Conservation (phyloP, 2,329 filamentous ascomycete genomes). For the Xylaria sp. region DNA sequence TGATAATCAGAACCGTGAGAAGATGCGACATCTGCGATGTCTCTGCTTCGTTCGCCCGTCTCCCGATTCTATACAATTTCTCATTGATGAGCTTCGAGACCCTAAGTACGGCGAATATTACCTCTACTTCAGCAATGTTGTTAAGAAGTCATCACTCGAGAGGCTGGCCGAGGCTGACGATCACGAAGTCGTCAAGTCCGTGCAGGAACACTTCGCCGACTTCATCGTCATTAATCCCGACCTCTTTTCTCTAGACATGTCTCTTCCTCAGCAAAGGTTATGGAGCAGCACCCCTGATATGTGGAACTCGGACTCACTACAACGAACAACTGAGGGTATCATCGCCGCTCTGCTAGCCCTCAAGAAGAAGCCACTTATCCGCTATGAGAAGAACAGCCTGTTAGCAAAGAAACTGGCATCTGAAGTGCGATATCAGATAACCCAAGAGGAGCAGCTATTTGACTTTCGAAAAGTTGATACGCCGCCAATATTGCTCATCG, state of each 20-base stretch:
- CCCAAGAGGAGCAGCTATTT: slow-evolving; percentile 95
- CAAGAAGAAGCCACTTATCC: slow-evolving; percentile 96
- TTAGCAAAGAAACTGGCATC: slow-evolving; percentile 92
- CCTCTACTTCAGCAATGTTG: slow-evolving; percentile 96
- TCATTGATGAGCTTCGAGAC: slow-evolving; percentile 95
- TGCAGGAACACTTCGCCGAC: slow-evolving; percentile 97
- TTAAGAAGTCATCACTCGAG: slow-evolving; percentile 95
- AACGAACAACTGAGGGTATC: slow-evolving; percentile 86
- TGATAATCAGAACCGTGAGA: slow-evolving; percentile 89
- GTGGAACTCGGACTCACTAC: slow-evolving; percentile 91
- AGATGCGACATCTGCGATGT: slow-evolving; percentile 97
- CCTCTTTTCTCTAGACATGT: slow-evolving; percentile 82
- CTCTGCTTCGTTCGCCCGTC: slow-evolving; percentile 94
- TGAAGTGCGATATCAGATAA: slow-evolving; percentile 91
- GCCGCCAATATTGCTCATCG: slow-evolving; percentile 87
- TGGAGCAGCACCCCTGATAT: slow-evolving; percentile 85
- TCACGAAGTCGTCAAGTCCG: slow-evolving; percentile 92
- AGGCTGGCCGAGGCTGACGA: slow-evolving; percentile 95
- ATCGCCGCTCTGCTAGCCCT: slow-evolving; percentile 85
- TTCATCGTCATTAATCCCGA: slow-evolving; percentile 96
- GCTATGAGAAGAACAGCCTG: slow-evolving; percentile 91
- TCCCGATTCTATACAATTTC: slow-evolving; percentile 87
- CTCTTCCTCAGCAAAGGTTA: slow-evolving; percentile 77
- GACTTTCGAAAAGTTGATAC: slow-evolving; percentile 96
- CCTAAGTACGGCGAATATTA: slow-evolving; percentile 98